A percentile compares a stretch with the other conserved stretches of the same genome.
Conservation (phyloP, 164 flowering plant species). For the Platanus orientalis region DNA sequence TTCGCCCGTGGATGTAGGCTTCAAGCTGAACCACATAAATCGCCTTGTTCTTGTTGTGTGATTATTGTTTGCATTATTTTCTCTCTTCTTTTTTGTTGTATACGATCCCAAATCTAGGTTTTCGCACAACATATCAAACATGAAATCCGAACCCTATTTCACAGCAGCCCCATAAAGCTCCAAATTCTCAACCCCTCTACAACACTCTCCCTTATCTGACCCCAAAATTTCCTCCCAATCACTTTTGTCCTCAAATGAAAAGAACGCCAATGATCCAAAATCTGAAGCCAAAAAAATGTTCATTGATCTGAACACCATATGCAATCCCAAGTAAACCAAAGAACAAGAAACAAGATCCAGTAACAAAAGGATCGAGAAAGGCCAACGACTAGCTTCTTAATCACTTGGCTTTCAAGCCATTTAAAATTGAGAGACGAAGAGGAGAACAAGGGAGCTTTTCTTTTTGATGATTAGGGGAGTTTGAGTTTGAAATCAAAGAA, state of each 20-base stretch:
- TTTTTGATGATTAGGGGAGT: conserved; percentile 1
- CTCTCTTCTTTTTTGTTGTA: too few species aligned
- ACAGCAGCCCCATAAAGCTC: conserved; percentile 96
- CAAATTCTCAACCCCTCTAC: conserved; percentile 68
- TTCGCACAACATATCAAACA: too few species aligned
- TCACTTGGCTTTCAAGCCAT: conserved; percentile 60
- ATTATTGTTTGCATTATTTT: too few species aligned
- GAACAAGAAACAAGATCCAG: conserved; percentile 45
- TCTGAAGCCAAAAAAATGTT: conserved; percentile 8
- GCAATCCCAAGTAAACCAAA: conserved; percentile 45
- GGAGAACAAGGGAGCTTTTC: conserved; percentile 20
- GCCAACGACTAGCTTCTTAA: conserved; percentile 35
- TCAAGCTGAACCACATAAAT: too few species aligned
- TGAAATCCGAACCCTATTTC: conserved; percentile 91
- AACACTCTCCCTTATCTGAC: conserved; percentile 40
- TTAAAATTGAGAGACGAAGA: conserved; percentile 13
- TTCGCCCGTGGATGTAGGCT: too few species aligned
- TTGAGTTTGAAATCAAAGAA: neutral
- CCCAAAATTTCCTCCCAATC: conserved; percentile 4
- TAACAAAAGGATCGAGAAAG: conserved; percentile 30
- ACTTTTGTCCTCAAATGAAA: conserved; percentile 10
- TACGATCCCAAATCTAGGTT: too few species aligned
- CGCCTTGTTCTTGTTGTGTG: too few species aligned
- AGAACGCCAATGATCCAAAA: conserved; percentile 7
- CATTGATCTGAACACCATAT: conserved; percentile 26